Conservation (phyloP, 768 basidiomycete genomes). For the Pluteus cervinus region DNA sequence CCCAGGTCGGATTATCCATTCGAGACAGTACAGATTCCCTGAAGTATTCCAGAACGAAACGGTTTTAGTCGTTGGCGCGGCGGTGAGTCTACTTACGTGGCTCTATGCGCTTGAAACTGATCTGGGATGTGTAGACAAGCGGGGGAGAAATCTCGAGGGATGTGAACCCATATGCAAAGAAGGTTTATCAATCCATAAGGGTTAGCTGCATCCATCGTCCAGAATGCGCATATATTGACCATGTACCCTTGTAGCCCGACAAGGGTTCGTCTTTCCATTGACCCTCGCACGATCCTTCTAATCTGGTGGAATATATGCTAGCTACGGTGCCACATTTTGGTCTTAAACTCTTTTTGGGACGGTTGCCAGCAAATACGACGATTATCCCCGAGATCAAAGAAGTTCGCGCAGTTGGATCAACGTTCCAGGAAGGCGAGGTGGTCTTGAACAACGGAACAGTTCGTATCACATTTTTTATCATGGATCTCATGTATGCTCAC, state of each 20-base stretch:
- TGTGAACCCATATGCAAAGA: conserved; percentile 21
- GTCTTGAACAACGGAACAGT: conserved; percentile 33
- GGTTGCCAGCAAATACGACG: conserved; percentile 27
- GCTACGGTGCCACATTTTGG: conserved; percentile 10
- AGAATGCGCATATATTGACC: no score
- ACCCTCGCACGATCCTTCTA: no score
- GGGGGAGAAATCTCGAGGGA: conserved; percentile 31
- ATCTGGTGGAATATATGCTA: no score
- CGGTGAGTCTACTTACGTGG: conserved; percentile 18
- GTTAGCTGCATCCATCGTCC: conserved; percentile 8
- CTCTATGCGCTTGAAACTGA: background rate
- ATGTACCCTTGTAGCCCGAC: no score
- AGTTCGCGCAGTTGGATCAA: conserved; percentile 20
- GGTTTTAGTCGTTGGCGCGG: conserved; percentile 36
- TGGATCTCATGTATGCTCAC: background rate
- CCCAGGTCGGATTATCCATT: conserved; percentile 29
- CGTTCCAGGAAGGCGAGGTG: conserved; percentile 20
- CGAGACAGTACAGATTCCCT: conserved; percentile 36
- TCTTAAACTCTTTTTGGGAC: conserved; percentile 12
- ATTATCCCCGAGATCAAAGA: conserved; percentile 33
- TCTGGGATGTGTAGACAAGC: conserved; percentile 21
- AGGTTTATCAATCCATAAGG: conserved; percentile 26
- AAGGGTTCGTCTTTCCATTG: no score
- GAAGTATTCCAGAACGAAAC: conserved; percentile 28
- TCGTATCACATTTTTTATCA: conserved; percentile 6